These are phyloP conservation scores for Mimosa bimucronata DNA, from an alignment of 306 rosid genomes.

Conservation along the genomic window DNA sequence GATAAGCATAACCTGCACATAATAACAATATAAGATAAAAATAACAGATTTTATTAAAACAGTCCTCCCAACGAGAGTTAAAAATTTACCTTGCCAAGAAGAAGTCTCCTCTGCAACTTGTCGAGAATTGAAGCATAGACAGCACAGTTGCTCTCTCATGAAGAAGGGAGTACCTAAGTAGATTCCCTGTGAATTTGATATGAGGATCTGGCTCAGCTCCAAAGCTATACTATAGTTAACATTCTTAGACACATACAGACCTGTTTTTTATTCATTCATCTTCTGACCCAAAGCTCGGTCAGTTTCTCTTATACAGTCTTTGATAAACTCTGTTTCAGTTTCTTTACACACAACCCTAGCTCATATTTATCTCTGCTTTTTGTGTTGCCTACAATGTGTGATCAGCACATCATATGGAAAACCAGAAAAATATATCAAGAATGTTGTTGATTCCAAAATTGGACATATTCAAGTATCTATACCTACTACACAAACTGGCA, in stretches of 20 bases:
- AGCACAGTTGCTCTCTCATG: background rate
- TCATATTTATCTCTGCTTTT: slow-evolving; percentile 10
- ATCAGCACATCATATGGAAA: background rate
- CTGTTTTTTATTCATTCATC: background rate
- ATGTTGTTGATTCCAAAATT: background rate
- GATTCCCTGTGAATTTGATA: background rate
- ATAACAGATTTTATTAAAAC: background rate
- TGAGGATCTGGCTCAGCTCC: background rate
- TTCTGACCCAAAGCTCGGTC: background rate
- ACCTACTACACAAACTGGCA: too few relatives aligned
- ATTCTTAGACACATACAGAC: background rate
- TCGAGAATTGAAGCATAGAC: background rate
- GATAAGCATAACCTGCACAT: background rate
- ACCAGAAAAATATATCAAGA: background rate
- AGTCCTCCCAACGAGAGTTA: background rate
- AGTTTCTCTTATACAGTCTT: background rate
- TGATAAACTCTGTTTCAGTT: slow-evolving; percentile 30
- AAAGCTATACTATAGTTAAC: background rate
- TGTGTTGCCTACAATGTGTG: slow-evolving; percentile 5
- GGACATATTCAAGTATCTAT: too few relatives aligned
- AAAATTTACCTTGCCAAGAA: background rate
- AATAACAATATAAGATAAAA: background rate
- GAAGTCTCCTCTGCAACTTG: background rate
- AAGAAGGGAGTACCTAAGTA: too few relatives aligned
- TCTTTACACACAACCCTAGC: slow-evolving; percentile 3